phyloP scores from a whole-genome alignment of 768 basidiomycete genomes.

The Tricholoma hemisulphureum region DNA sequence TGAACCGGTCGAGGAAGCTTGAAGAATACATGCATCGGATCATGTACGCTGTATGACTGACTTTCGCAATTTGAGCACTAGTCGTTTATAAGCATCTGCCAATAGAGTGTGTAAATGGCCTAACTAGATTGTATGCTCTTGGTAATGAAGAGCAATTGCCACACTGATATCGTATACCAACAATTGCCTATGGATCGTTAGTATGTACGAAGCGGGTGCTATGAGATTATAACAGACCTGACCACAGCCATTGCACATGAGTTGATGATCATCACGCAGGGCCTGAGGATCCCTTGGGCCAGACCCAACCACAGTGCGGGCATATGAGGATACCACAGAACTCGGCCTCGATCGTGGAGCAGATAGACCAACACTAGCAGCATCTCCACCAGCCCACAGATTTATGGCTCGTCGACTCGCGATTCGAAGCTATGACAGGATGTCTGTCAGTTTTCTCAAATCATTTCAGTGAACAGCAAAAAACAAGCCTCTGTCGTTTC shows the following conservation, averaged over 20 bases:
- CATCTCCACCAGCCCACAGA: constrained; percentile 77
- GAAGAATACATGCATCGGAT: constrained; percentile 85
- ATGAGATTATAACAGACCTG: constrained; percentile 39
- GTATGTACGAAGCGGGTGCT: not conserved
- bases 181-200: constrained; percentile 52
- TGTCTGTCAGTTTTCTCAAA: not conserved
- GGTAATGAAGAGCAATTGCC: constrained; percentile 83
- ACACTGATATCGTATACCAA: constrained; percentile 85
- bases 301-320: constrained; percentile 64
- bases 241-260: constrained; percentile 60
- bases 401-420: constrained; percentile 73
- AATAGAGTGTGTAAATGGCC: constrained; percentile 17
- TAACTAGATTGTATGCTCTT: constrained; percentile 69
- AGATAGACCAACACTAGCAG: constrained; percentile 53
- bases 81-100: not conserved
- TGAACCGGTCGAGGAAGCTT: constrained; percentile 82
- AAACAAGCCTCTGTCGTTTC: constrained; percentile 62
- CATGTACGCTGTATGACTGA: constrained; percentile 74
- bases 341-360: constrained; percentile 48
- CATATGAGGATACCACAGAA: constrained; percentile 62
- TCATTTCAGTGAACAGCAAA: not conserved
- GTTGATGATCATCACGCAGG: constrained; percentile 50
- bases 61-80: constrained; percentile 83
- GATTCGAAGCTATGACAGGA: constrained; percentile 45
- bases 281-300: constrained; percentile 35